Conservation (phyloP, 495 filamentous ascomycete genomes). For the Collariella sp. region DNA sequence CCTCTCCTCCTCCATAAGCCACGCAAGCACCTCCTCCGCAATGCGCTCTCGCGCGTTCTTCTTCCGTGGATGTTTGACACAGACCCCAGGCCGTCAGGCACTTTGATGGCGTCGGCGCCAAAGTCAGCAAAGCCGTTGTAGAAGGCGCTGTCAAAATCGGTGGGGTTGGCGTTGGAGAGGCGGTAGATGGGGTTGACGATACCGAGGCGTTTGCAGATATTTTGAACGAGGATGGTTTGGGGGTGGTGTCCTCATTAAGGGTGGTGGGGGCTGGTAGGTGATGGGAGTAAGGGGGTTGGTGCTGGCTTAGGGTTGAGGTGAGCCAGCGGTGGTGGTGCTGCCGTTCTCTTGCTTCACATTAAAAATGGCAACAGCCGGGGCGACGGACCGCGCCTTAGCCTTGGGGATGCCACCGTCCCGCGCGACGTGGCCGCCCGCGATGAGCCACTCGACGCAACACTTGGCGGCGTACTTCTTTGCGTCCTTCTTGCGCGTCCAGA, state of each 20-base stretch:
- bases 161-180: neutral
- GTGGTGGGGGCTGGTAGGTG: neutral
- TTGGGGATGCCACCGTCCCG: conserved; percentile 12
- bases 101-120: conserved; percentile 5
- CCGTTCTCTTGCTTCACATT: neutral
- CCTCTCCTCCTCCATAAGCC: conserved; percentile 13
- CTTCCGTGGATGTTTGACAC: conserved; percentile 20
- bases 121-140: conserved; percentile 18
- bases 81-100: conserved; percentile 19
- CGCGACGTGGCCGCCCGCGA: conserved; percentile 19
- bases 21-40: conserved; percentile 24
- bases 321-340: too few relatives aligned
- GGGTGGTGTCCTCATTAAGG: neutral
- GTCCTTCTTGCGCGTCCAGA: conserved; percentile 35
- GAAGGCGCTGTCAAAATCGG: neutral
- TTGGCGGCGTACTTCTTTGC: conserved; percentile 40
- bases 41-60: conserved; percentile 24
- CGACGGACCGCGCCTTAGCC: neutral
- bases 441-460: conserved; percentile 34
- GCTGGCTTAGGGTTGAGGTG: too few relatives aligned
- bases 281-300: neutral
- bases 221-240: neutral
- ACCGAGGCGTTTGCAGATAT: neutral
- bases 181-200: neutral
- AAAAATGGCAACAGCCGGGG: neutral